Base-by-base conservation (phyloP, 805 yeast species). In the Starmerella bombicola region DNA sequence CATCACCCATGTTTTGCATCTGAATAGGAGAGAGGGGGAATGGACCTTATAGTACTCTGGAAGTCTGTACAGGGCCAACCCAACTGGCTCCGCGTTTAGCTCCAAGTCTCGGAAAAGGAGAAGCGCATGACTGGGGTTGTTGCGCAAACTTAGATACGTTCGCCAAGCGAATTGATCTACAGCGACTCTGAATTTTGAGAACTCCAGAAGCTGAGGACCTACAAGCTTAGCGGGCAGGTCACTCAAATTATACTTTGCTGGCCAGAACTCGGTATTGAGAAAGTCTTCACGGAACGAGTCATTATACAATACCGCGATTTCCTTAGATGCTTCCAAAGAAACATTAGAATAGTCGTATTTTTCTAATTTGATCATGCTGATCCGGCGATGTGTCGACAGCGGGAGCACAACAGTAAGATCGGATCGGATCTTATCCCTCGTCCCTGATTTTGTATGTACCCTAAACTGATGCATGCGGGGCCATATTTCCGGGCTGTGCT, bases 231-330 rank as follows among this genome's bases (percentile, higher is more conserved):
- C 25, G 9, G 46, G 46, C 21, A 34, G 30, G 32, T 7, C 5
- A 15, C 30, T 22, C 23, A 37, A 25, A 26, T 41, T 33, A 22
- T 33, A 38, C 30, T 37, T 19, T 13, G 16, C 30, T 15, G 48
- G 44, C 24, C 35, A 34, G 33, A 13, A 42, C 36, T 45, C 49
- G 18, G 4, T 4, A 9, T 38, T 40, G 15, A 40, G 23, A 19
- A 45, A 42, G 28, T 45, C 48, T 16, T 38, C 16, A 25, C 42
- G 43, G 38, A 42, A 47, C 33, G 47, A 22, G 29, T 47, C 49
- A 18, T 19, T 35, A 7, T 25, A 16, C 2, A 42, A 21, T n/a
- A 35, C 21, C n/a, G 49, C 30, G 2, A 39, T 38, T 13, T 32
- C 22, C 5, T 17, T 15, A 3, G 49, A 44, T 7, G 24, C 29